A percentile compares a stretch with the other conserved stretches of the same genome.
phyloP scores from a whole-genome alignment of 192 early-diverging fungal genomes.

The Diversispora eburnea region DNA sequence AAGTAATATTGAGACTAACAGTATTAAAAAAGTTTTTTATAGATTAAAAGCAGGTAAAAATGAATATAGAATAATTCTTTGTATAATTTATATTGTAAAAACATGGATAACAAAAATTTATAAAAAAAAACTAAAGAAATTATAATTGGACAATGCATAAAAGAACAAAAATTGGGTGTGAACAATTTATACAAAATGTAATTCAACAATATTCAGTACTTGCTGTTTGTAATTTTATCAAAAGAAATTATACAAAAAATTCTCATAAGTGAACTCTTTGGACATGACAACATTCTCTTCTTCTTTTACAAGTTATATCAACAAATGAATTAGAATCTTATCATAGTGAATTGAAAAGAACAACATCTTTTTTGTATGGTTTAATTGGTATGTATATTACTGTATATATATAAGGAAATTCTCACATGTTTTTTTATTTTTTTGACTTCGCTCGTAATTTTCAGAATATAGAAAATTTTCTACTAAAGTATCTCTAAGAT shows the following conservation, averaged over 20 bases:
- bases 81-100: slow-evolving; percentile 24
- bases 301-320: slow-evolving; percentile 21
- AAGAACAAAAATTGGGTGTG: too few relatives aligned
- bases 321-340: slow-evolving; percentile 16
- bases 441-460: too few relatives aligned
- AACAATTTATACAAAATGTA: neutral
- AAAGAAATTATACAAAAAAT: slow-evolving; percentile 18
- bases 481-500: too few relatives aligned
- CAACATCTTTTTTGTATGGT: neutral
- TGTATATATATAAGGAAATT: too few relatives aligned
- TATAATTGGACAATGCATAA: too few relatives aligned
- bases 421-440: too few relatives aligned
- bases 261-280: slow-evolving; percentile 7
- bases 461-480: too few relatives aligned
- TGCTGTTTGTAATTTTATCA: neutral
- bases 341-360: neutral
- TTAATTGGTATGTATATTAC: neutral
- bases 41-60: slow-evolving; percentile 2
- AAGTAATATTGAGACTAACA: neutral
- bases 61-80: slow-evolving; percentile 16
- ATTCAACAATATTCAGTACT: neutral
- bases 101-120: slow-evolving; percentile 2
- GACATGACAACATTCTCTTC: slow-evolving; percentile 11
- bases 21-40: slow-evolving; percentile 23
- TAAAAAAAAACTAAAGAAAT: too few relatives aligned